phyloP scores from a whole-genome alignment of 2,329 filamentous ascomycete species.

The Aspergillus sp. region DNA sequence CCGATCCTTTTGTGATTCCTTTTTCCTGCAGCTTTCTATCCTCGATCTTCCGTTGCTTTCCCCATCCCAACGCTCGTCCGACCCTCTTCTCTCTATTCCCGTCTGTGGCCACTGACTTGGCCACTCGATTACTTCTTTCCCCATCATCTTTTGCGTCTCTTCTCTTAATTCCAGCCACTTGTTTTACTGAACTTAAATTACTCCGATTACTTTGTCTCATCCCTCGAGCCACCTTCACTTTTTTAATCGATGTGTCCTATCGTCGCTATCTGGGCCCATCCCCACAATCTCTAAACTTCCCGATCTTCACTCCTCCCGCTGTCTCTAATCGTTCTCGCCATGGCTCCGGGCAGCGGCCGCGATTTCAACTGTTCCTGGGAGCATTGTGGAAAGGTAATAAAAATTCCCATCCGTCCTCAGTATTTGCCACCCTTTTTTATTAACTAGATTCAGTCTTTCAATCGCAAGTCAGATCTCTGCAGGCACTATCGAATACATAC shows the following conservation, averaged over 20 bases:
- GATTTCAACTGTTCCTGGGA: constrained; percentile 47
- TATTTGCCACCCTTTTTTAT: neutral
- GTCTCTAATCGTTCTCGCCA: constrained; percentile 18
- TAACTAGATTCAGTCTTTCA: constrained; percentile 39
- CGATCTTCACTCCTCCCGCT: neutral
- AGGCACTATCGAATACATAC: constrained; percentile 50
- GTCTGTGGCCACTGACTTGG: constrained; percentile 2
- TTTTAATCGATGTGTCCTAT: neutral
- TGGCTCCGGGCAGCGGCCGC: constrained; percentile 43
- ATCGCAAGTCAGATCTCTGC: constrained; percentile 50
- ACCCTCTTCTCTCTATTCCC: neutral
- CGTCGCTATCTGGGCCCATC: neutral
- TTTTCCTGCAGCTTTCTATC: constrained; percentile 12
- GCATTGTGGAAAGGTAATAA: constrained; percentile 44
- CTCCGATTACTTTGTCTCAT: neutral
- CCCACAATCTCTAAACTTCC: constrained; percentile 2
- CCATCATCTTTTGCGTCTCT: neutral
- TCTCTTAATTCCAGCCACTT: neutral
- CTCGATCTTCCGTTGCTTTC: neutral
- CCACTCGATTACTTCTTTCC: neutral
- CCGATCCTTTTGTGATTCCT: constrained; percentile 15
- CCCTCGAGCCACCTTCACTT: neutral
- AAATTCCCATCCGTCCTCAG: neutral
- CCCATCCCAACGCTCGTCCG: constrained; percentile 3
- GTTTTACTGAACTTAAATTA: neutral